Evolutionary conservation across 2,329 filamentous ascomycete genomes (phyloP).

Genomic region (Claviceps africana): DNA sequence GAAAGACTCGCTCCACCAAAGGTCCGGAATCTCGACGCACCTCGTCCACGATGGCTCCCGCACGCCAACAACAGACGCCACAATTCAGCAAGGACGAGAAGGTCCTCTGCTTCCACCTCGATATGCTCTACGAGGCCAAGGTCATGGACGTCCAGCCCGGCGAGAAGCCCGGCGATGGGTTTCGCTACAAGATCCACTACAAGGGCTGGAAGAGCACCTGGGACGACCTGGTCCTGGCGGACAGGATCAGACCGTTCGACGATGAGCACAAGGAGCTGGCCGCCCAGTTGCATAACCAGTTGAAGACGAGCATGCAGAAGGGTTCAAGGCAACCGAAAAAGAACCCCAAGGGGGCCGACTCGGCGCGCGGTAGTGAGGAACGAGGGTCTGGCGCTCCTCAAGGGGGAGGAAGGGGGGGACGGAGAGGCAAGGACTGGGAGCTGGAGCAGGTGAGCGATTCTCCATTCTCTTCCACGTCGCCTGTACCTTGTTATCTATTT

Average conservation of each 20-base stretch:
- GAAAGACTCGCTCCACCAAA: neutral
- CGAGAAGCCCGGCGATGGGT: conserved; percentile 55
- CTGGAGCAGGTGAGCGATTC: conserved; percentile 55
- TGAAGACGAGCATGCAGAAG: conserved; percentile 44
- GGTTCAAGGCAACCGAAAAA: conserved; percentile 41
- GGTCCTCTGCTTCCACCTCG: conserved; percentile 92
- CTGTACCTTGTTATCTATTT: neutral
- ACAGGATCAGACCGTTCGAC: conserved; percentile 85
- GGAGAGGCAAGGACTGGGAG: conserved; percentile 66
- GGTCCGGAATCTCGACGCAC: neutral
- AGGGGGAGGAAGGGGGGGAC: conserved; percentile 51
- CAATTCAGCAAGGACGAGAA: conserved; percentile 69
- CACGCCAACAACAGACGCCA: conserved; percentile 29
- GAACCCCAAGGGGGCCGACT: conserved; percentile 26
- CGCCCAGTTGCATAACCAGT: conserved; percentile 54
- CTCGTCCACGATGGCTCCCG: conserved; percentile 24
- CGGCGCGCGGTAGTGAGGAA: conserved; percentile 62
- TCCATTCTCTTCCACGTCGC: conserved; percentile 5
- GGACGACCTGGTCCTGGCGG: conserved; percentile 96
- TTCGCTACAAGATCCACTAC: conserved; percentile 89
- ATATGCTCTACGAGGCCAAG: conserved; percentile 95
- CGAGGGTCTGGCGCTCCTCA: conserved; percentile 47
- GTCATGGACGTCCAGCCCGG: conserved; percentile 65
- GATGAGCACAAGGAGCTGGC: conserved; percentile 92
- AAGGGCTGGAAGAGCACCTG: conserved; percentile 99